Evolutionary conservation across 306 rosid genomes (phyloP), one percentile per base, ranked within the genome.

Genomic region (Cicer yamashitae): DNA sequence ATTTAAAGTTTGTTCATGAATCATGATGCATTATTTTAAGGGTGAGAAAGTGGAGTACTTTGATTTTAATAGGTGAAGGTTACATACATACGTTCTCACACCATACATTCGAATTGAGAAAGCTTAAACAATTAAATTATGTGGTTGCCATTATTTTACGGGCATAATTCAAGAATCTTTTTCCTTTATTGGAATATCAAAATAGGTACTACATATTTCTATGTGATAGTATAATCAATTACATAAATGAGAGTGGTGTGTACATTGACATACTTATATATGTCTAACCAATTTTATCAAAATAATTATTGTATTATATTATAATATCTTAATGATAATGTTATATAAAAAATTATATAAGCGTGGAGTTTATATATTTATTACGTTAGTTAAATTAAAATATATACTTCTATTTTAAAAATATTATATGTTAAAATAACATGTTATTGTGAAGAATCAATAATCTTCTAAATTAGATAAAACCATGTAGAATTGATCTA

Each of bases 111-210:
- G 7, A 30, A 75, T 5, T 25, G 43, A 75, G 7, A 68, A 74
- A 67, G 74, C 34, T 48, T 25, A 48, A 20, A 44, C 64, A 34
- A 70, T 75, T 60, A 62, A 39, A 60, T 59, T 60, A 68, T 81
- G 64, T 18, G 52, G 73, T 51, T 64, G 66, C 70, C 75, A 53
- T 75, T 44, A 7, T 51, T 51, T 50, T 70, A 70, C 65, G 44
- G 41, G 20, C 77, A 46, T 57, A 57, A 10, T 38, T 53, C 57
- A 37, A 38, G 78, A 81, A 70, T 76, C 81, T 68, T 53, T 41
- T 41, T 25, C 53, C 43, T 67, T 65, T 54, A 61, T 39, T 25
- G 34, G 13, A 25, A 25, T 41, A 71, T 38, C 22, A 17, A 48
- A 51, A 65, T 37, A 68, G 17, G 74, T 51, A 18, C 44, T 65